phyloP scores from a whole-genome alignment of 768 basidiomycete species.

The Boletus patriciae region DNA sequence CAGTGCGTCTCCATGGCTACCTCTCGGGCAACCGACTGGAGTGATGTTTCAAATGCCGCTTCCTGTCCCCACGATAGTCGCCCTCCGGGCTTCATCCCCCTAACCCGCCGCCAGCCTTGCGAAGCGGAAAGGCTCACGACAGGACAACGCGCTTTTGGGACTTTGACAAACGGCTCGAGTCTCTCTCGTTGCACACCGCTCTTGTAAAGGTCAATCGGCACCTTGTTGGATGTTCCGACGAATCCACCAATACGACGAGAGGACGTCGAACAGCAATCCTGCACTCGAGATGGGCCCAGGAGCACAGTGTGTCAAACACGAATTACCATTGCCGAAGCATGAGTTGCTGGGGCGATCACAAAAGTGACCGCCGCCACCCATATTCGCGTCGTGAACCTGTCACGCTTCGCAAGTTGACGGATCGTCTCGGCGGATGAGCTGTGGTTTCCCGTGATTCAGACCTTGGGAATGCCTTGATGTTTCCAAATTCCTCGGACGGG shows the following conservation, averaged over 20 bases:
- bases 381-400: constrained; percentile 20
- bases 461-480: constrained; percentile 41
- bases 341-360: constrained; percentile 43
- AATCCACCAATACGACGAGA: constrained; percentile 65
- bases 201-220: constrained; percentile 55
- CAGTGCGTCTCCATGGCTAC: not conserved
- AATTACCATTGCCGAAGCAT: constrained; percentile 50
- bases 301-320: constrained; percentile 60
- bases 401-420: constrained; percentile 3
- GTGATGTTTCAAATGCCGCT: not conserved
- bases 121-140: constrained; percentile 26
- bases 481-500: constrained; percentile 32
- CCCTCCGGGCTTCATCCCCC: not conserved
- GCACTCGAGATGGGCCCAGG: constrained; percentile 61
- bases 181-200: constrained; percentile 53
- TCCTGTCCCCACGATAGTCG: not conserved
- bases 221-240: constrained; percentile 49
- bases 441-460: constrained; percentile 17
- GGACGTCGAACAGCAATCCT: constrained; percentile 47
- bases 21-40: too few relatives aligned
- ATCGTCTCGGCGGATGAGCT: too few relatives aligned
- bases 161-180: not conserved
- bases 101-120: constrained; percentile 45
- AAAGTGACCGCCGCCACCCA: constrained; percentile 33
- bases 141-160: constrained; percentile 42